phyloP scores from a whole-genome alignment of 176 grass and related monocot species.

The Carex cristatella region DNA sequence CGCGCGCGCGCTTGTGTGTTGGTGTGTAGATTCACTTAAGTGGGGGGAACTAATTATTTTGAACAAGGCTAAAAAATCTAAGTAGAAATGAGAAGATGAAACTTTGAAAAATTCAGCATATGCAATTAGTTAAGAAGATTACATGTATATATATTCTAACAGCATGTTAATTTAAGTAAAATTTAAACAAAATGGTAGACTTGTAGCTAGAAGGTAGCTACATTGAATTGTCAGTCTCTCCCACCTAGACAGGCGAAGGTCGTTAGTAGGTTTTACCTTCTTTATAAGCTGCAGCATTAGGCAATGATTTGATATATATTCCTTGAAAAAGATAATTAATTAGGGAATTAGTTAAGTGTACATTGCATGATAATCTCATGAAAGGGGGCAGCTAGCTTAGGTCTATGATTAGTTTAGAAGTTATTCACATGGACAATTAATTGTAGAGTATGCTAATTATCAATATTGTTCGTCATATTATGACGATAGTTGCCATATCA shows the following conservation, averaged over 20 bases:
- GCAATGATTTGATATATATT: not conserved
- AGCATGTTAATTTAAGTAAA: not conserved
- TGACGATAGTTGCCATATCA: not conserved
- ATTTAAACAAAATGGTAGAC: not conserved
- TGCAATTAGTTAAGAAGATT: not conserved
- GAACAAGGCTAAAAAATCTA: not conserved
- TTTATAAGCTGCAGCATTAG: not conserved
- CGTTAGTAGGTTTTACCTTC: not conserved
- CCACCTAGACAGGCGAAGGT: not conserved
- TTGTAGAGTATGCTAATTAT: not conserved
- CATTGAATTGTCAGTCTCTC: not conserved
- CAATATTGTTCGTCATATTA: not conserved
- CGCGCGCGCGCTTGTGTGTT: not conserved
- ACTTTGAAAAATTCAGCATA: too few relatives aligned
- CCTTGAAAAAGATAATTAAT: not conserved
- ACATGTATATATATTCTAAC: not conserved
- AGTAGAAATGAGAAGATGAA: not conserved
- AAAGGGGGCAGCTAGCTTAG: not conserved
- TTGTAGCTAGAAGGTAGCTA: not conserved
- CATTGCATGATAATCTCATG: not conserved
- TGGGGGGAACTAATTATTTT: not conserved
- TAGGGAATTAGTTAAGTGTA: not conserved
- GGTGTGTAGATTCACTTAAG: not conserved
- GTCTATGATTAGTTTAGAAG: not conserved
- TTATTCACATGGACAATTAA: not conserved